Base-by-base conservation (phyloP, 495 filamentous ascomycete species). In the Mycothermus thermophilus region DNA sequence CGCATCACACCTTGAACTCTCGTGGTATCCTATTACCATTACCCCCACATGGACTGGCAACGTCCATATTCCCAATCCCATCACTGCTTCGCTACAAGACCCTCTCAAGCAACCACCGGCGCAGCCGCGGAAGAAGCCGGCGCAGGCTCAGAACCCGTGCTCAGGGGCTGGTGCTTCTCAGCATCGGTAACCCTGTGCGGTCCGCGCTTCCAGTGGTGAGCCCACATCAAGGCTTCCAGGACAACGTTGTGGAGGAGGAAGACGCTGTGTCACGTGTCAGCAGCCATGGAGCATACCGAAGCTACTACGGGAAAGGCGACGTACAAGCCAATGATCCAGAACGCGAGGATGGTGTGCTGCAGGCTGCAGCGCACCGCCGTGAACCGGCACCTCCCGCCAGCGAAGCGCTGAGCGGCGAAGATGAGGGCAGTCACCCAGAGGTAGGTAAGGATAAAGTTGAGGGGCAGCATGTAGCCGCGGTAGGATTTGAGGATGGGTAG, bases 201-300 rank as follows among this genome's bases (percentile, higher is more conserved):
- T 54, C 64, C 35, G 55, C 64, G 13, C 60, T 76, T 32, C 48
- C 79, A 26, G 36, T 41, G 0, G 50, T 58, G 9, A 3, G 46
- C 43, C 51, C 51, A 54, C 48, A 54, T 52, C 19, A 49, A 2
- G 1, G 42, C 41, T 28, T 54, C 51, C 4, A 43, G 27, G 22
- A 54, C 37, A 11, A 35, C 41, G 31, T 49, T 50, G 14, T 41
- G 32, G 3, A 54, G 28, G 4, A 54, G 41, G n/a, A 32, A 45
- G 7, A 14, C 16, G 11, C 48, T 54, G 13, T 21, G 0, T 1
- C 9, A 2, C 5, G 27, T 8, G 23, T 35, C 9, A 30, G 16
- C 28, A 12, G 14, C 6, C 3, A 7, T 27, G 8, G 12, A 13
- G 7, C 8, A 18, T 14, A 15, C 16, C 9, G 10, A 13, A 30